phyloP scores from a whole-genome alignment of 192 early-diverging fungal genomes.

The Phlyctochytrium arcticum region DNA sequence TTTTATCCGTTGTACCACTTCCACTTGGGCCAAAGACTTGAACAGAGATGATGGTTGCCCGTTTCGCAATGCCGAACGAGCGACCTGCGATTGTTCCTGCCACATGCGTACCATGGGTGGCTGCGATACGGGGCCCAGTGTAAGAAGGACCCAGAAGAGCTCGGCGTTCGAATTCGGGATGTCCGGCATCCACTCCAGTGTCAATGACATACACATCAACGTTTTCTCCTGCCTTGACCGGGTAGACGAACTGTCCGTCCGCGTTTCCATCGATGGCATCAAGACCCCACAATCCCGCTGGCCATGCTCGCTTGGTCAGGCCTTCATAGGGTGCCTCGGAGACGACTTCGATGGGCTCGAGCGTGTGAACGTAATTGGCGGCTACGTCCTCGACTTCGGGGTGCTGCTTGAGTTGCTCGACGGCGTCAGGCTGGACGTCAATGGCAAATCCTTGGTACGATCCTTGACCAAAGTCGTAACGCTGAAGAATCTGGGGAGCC shows the following conservation, averaged over 20 bases:
- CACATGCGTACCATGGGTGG: constrained; percentile 40
- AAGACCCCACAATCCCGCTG: no score
- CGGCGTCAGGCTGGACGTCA: background rate
- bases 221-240: constrained; percentile 43
- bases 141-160: constrained; percentile 50
- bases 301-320: no score
- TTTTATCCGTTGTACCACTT: constrained; percentile 46
- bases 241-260: no score
- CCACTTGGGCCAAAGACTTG: constrained; percentile 54
- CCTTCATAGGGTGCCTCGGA: no score
- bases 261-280: no score
- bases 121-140: constrained; percentile 20
- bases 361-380: no score
- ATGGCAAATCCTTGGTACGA: constrained; percentile 14
- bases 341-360: no score
- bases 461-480: no score
- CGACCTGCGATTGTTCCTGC: constrained; percentile 41
- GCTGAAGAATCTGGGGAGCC: no score
- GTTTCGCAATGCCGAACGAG: constrained; percentile 63
- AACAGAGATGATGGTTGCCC: constrained; percentile 49
- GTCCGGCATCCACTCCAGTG: no score
- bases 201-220: constrained; percentile 62
- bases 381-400: constrained; percentile 37
- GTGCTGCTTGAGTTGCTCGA: constrained; percentile 5
- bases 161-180: constrained; percentile 75